These are phyloP conservation scores for Chondrus crispus DNA, from an alignment of 23 red algal genomes.

Conservation along the genomic window DNA sequence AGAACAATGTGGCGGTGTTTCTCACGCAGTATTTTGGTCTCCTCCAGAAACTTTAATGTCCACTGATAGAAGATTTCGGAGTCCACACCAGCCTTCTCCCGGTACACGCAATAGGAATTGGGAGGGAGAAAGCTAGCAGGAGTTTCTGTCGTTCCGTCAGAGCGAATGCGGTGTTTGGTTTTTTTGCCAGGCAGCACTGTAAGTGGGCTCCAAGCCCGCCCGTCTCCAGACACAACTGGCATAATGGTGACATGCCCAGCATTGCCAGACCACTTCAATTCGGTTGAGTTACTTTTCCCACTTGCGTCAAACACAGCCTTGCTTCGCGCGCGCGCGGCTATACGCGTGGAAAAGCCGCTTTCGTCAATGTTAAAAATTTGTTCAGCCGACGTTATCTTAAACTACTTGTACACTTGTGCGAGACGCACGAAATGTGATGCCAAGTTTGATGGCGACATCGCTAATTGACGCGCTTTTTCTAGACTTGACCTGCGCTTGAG, in stretches of 20 bases:
- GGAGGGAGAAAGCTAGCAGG: neutral
- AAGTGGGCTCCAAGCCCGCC: neutral
- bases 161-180: neutral
- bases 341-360: neutral
- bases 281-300: neutral
- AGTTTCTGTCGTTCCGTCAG: neutral
- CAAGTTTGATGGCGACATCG: neutral
- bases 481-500: neutral
- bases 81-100: neutral
- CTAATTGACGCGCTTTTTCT: neutral
- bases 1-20: neutral
- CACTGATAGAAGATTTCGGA: neutral
- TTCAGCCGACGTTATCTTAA: too few relatives aligned
- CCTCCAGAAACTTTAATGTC: neutral
- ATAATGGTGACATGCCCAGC: neutral
- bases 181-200: neutral
- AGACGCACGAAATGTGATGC: neutral
- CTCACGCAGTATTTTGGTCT: neutral
- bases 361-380: constrained; percentile 16
- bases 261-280: neutral
- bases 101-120: neutral
- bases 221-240: neutral
- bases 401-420: too few relatives aligned
- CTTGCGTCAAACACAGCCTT: neutral
- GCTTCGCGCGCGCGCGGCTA: neutral